Evolutionary conservation across 768 basidiomycete genomes (phyloP), one percentile per base, ranked within the genome.

Genomic region (Lentinula aciculospora): DNA sequence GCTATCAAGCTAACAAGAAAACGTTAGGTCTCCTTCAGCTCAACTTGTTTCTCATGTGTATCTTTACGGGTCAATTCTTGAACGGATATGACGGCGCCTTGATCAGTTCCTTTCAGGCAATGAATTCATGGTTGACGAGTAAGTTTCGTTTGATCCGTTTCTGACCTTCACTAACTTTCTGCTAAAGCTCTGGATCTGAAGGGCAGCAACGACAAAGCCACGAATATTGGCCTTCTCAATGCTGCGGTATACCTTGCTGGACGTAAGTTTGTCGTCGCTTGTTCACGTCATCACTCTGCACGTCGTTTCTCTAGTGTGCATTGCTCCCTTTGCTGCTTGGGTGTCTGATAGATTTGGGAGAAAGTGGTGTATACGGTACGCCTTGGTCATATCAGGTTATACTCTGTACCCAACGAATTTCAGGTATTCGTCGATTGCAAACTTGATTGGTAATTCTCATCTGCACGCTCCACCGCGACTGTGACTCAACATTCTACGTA

Each of bases 281-380:
- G 9, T 9, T 12, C 9, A 3, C 8, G 15, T 12, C 8, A 6
- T 10, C 6, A 31, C 12, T 48, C 10, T 23, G 19, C 3, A 13
- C 47, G 8, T 46, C 15, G n/a, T 46, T 15, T 13, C 32, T 47
- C 15, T 23, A 57, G 56, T 57, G 56, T 42, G 44, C 28, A 48
- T 46, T 8, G 31, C 56, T 5, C 56, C 56, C 6, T 46, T 57
- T n/a, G 56, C 56, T 46, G 17, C 45, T 28, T 47, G 36, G 44
- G 25, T 48, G 29, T 42, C 56, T 27, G 56, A 57, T 34, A 45
- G 36, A 37, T 57, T 32, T 17, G 56, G 56, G 6, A 13, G 56
- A 8, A 57, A 57, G 34, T 57, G 56, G 56, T 48, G 42, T 48
- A 57, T 57, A 19, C 56, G 56, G 56, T 49, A 28, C 2, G 56